Percentiles rank a stretch among this genome's conserved stretches.
Evolutionary conservation across 2,329 filamentous ascomycete species (phyloP).

Genomic region (Botryosphaeria dothidea): DNA sequence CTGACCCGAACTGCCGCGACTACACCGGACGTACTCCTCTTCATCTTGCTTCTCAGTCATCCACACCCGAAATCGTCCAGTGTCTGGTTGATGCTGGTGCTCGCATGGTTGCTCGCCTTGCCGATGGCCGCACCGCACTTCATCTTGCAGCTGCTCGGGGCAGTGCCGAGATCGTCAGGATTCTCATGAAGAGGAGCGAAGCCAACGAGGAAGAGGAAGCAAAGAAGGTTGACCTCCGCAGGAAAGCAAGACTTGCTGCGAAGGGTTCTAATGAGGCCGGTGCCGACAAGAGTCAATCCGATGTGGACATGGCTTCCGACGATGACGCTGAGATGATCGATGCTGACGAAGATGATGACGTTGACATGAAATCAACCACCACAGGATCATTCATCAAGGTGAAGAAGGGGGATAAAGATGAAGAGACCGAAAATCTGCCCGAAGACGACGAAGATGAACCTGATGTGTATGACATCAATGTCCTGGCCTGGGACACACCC

Average conservation of each 20-base stretch:
- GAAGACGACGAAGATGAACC: constrained; percentile 66
- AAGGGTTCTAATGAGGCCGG: neutral
- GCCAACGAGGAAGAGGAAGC: constrained; percentile 70
- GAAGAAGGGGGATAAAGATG: constrained; percentile 45
- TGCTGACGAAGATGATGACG: constrained; percentile 46
- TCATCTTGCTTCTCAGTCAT: constrained; percentile 71
- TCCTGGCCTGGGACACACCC: constrained; percentile 76
- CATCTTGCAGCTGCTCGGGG: constrained; percentile 77
- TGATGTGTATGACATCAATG: constrained; percentile 77
- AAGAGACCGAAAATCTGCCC: constrained; percentile 45
- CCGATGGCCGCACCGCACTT: constrained; percentile 79
- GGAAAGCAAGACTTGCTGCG: constrained; percentile 35
- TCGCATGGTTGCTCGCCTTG: constrained; percentile 71
- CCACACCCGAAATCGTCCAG: constrained; percentile 69
- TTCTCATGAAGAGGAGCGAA: constrained; percentile 72
- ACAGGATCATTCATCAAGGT: constrained; percentile 78
- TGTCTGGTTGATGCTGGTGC: constrained; percentile 71
- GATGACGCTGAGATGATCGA: constrained; percentile 51
- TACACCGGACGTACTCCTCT: constrained; percentile 78
- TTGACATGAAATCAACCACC: constrained; percentile 34
- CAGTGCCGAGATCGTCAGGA: constrained; percentile 66
- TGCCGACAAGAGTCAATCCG: neutral
- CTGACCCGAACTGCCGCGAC: constrained; percentile 72
- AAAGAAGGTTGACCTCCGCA: constrained; percentile 55
- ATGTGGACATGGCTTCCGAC: constrained; percentile 23